A percentile compares a stretch with the other conserved stretches of the same genome.
Conservation (phyloP, 139 green algal species). For the Choricystis sp. region DNA sequence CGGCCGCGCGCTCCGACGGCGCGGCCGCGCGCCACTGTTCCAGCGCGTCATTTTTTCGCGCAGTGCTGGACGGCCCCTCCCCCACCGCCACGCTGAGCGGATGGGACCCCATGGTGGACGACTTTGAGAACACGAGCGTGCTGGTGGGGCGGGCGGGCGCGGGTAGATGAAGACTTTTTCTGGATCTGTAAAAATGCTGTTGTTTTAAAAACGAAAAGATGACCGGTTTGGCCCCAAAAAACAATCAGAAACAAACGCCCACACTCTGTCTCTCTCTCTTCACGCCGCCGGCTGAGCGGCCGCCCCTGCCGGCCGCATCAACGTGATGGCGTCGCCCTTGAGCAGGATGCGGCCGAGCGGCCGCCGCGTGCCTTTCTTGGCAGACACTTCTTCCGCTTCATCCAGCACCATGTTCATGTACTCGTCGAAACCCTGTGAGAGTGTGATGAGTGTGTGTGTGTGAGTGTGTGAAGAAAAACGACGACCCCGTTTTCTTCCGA, state of each 20-base stretch:
- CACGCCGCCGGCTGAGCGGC: neutral
- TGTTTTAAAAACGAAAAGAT: neutral
- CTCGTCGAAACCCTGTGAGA: slow-evolving; percentile 83
- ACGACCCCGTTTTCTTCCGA: no score
- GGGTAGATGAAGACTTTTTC: no score
- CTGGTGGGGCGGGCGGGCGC: neutral
- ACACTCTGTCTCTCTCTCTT: no score
- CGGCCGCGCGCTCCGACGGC: no score
- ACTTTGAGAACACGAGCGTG: neutral
- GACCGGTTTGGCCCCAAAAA: neutral
- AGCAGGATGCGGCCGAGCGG: slow-evolving; percentile 84
- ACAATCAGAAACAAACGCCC: neutral
- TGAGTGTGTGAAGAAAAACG: no score
- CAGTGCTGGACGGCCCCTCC: neutral
- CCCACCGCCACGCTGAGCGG: neutral
- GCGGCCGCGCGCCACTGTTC: no score
- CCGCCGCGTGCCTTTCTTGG: slow-evolving; percentile 85
- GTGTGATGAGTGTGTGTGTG: no score
- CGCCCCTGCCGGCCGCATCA: slow-evolving; percentile 48
- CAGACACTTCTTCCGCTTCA: slow-evolving; percentile 89
- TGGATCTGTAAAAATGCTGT: neutral
- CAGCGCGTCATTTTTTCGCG: no score
- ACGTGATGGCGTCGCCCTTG: slow-evolving; percentile 97
- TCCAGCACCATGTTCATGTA: slow-evolving; percentile 99
- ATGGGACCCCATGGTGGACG: neutral